Percentiles rank a stretch among this genome's conserved stretches.
Conservation (phyloP, 176 grass and related monocot species). For the Metroxylon sagu region DNA sequence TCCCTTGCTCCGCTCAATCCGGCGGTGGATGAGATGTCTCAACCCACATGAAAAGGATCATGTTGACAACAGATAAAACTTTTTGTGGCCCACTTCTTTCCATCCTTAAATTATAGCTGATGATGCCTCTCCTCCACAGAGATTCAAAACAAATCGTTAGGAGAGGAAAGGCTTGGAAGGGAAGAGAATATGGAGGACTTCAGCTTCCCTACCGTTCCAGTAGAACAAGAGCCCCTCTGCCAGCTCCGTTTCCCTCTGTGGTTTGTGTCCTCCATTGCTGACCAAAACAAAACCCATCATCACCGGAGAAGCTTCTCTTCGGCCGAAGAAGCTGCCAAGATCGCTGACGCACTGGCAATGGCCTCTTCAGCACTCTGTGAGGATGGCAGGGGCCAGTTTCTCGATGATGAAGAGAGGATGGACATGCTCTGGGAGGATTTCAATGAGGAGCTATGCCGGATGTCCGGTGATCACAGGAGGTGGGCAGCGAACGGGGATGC, state of each 20-base stretch:
- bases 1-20: too few relatives aligned
- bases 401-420: constrained; percentile 62
- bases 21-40: background rate
- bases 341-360: background rate
- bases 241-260: constrained; percentile 51
- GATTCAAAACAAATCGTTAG: background rate
- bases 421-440: constrained; percentile 97
- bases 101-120: background rate
- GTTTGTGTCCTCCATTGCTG: constrained; percentile 32
- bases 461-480: background rate
- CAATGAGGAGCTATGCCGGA: constrained; percentile 61
- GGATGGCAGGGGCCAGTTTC: constrained; percentile 14
- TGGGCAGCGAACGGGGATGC: background rate
- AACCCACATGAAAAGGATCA: background rate
- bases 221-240: constrained; percentile 30
- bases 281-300: background rate
- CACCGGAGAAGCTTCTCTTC: constrained; percentile 33
- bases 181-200: constrained; percentile 58
- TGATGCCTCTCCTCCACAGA: background rate
- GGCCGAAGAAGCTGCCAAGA: constrained; percentile 3
- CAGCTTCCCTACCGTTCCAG: constrained; percentile 49
- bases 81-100: background rate
- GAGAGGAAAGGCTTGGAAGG: background rate
- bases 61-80: background rate
- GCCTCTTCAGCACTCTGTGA: background rate